Percentiles rank a stretch among this genome's conserved stretches.
Conservation (phyloP, 805 yeast species). For the Monosporozyma yasuniensis region DNA sequence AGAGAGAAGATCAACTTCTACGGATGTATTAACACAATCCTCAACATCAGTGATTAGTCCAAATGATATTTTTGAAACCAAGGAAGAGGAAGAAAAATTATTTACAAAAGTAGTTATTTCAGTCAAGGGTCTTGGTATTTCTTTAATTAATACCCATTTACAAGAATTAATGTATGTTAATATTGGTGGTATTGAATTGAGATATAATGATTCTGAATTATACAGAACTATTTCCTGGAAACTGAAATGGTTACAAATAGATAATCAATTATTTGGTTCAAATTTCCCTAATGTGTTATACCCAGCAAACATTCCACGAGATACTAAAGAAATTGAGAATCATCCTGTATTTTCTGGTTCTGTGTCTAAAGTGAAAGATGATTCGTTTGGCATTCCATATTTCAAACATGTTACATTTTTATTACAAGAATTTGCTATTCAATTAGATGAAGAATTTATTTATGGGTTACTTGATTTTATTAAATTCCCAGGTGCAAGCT, state of each 20-base stretch:
- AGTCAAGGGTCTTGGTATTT: slow-evolving; percentile 81
- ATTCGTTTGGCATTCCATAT: slow-evolving; percentile 79
- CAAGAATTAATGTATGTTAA: slow-evolving; percentile 83
- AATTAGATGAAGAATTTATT: slow-evolving; percentile 87
- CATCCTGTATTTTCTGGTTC: slow-evolving; percentile 91
- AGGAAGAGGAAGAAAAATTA: slow-evolving; percentile 30
- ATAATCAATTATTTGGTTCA: slow-evolving; percentile 84
- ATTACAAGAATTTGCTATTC: slow-evolving; percentile 84
- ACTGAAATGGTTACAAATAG: slow-evolving; percentile 90
- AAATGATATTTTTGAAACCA: slow-evolving; percentile 46
- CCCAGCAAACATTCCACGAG: slow-evolving; percentile 84
- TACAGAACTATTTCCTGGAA: slow-evolving; percentile 75
- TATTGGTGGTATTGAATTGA: slow-evolving; percentile 67
- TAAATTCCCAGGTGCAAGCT: slow-evolving; percentile 73
- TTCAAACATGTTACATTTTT: slow-evolving; percentile 86
- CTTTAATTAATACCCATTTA: slow-evolving; percentile 59
- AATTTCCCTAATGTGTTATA: slow-evolving; percentile 79
- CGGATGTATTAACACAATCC: slow-evolving; percentile 2
- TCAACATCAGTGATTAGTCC: slow-evolving; percentile 25
- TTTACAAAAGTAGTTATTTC: slow-evolving; percentile 42
- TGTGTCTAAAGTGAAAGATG: slow-evolving; percentile 75
- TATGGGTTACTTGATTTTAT: slow-evolving; percentile 73
- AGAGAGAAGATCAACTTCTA: slow-evolving; percentile 20
- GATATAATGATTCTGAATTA: slow-evolving; percentile 74
- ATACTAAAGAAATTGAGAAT: slow-evolving; percentile 68